Evolutionary conservation across 305 asterid species (phyloP).

Genomic region (Solanum chacoense): DNA sequence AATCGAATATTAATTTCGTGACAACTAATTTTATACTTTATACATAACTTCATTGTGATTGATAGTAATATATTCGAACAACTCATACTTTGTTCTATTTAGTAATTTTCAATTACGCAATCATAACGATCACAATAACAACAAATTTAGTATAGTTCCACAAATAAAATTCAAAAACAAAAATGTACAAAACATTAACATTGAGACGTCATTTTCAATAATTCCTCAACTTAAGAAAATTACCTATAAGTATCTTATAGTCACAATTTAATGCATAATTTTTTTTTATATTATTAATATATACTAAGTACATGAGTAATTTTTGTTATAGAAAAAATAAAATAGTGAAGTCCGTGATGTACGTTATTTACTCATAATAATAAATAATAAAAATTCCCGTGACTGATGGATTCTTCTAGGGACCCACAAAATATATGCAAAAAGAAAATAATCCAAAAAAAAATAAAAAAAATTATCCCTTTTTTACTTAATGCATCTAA

Average conservation of each 20-base stretch:
- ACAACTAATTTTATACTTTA: background rate
- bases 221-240: background rate
- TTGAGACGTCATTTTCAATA: fast-evolving
- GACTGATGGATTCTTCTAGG: constrained; percentile 13
- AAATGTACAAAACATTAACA: background rate
- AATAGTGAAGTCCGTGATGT: constrained; percentile 20
- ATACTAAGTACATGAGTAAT: too few species aligned
- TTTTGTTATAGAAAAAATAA: background rate
- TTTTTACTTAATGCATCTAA: background rate
- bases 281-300: too few species aligned
- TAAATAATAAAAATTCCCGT: background rate
- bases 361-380: background rate
- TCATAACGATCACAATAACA: fast-evolving
- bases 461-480: background rate
- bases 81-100: background rate
- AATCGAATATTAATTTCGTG: background rate
- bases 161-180: fast-evolving
- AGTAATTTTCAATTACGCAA: background rate
- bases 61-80: background rate
- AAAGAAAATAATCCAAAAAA: constrained; percentile 12
- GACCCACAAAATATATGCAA: constrained; percentile 30
- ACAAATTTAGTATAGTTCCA: background rate
- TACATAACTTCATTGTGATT: background rate
- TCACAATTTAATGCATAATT: background rate
- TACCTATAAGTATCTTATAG: background rate